phyloP scores from a whole-genome alignment of 768 basidiomycete species.

The Austroboletus eburneus region DNA sequence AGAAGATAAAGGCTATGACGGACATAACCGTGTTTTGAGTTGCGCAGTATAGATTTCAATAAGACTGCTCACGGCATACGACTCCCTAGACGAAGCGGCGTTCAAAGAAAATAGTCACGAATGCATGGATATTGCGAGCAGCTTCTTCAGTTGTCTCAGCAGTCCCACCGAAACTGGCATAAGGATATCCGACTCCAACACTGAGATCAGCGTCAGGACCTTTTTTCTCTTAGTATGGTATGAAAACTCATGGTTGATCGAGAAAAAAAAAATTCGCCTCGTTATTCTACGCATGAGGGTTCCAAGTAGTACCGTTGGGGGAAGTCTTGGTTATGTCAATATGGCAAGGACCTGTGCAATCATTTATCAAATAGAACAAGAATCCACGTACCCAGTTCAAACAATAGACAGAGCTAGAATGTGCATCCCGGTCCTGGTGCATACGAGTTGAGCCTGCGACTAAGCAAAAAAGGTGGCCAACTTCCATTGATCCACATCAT shows the following conservation, averaged over 20 bases:
- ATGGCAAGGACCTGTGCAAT: constrained; percentile 47
- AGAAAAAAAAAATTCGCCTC: constrained; percentile 69
- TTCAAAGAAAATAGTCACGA: constrained; percentile 76
- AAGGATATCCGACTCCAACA: constrained; percentile 69
- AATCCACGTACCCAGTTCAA: constrained; percentile 47
- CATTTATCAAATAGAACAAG: constrained; percentile 5
- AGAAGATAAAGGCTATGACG: constrained; percentile 67
- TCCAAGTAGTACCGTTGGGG: constrained; percentile 57
- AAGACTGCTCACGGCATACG: constrained; percentile 54
- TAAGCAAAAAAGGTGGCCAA: constrained; percentile 13
- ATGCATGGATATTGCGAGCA: constrained; percentile 69
- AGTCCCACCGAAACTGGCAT: constrained; percentile 63
- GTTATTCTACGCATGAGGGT: constrained; percentile 62
- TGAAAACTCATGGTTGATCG: constrained; percentile 49
- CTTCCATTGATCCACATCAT: constrained; percentile 72
- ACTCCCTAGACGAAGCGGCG: constrained; percentile 65
- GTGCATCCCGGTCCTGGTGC: constrained; percentile 53
- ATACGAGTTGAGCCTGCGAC: not conserved
- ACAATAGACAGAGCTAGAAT: constrained; percentile 52
- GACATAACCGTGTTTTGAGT: not conserved
- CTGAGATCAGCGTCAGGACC: constrained; percentile 24
- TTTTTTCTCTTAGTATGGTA: not conserved
- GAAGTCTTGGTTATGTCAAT: constrained; percentile 58
- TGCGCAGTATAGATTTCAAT: not conserved
- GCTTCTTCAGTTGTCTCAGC: constrained; percentile 79